These are phyloP conservation scores for Cercophora sp. DNA, from an alignment of 495 filamentous ascomycete genomes.

Conservation along the genomic window DNA sequence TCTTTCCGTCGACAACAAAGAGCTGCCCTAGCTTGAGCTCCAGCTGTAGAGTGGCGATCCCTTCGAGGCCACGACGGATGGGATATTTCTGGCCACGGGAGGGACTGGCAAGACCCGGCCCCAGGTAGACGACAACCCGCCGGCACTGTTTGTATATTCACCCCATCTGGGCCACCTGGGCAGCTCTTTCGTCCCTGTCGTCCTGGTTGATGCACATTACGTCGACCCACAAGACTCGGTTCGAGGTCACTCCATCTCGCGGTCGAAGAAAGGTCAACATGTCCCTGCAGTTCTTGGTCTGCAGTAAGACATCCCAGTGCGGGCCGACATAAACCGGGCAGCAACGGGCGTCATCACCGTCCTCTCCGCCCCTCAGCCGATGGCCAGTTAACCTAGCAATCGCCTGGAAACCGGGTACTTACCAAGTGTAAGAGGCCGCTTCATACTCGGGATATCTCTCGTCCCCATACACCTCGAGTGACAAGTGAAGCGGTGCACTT, in stretches of 20 bases:
- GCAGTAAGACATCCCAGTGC: not conserved
- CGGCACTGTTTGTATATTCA: too few relatives aligned
- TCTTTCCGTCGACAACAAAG: too few relatives aligned
- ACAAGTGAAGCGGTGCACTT: not conserved
- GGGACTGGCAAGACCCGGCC: too few relatives aligned
- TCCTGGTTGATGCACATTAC: not conserved
- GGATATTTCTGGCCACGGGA: too few relatives aligned
- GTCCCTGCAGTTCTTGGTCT: not conserved
- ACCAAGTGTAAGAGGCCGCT: not conserved
- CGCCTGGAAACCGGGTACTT: too few relatives aligned
- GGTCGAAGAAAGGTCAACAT: not conserved
- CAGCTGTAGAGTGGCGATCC: too few relatives aligned
- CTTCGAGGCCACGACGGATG: too few relatives aligned
- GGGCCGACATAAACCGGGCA: not conserved
- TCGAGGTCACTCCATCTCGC: not conserved
- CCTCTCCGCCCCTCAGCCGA: not conserved
- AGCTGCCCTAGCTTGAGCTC: too few relatives aligned
- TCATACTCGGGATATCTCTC: not conserved
- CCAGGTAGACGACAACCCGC: too few relatives aligned
- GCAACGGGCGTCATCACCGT: not conserved
- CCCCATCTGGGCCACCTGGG: not conserved
- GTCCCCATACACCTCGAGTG: not conserved
- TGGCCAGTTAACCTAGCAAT: too few relatives aligned
- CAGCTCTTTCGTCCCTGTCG: not conserved
- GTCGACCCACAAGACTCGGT: not conserved